A percentile compares a stretch with the other conserved stretches of the same genome.
These are phyloP conservation scores for Aspergillus taichungensis DNA, from an alignment of 495 filamentous ascomycete genomes.

Conservation along the genomic window DNA sequence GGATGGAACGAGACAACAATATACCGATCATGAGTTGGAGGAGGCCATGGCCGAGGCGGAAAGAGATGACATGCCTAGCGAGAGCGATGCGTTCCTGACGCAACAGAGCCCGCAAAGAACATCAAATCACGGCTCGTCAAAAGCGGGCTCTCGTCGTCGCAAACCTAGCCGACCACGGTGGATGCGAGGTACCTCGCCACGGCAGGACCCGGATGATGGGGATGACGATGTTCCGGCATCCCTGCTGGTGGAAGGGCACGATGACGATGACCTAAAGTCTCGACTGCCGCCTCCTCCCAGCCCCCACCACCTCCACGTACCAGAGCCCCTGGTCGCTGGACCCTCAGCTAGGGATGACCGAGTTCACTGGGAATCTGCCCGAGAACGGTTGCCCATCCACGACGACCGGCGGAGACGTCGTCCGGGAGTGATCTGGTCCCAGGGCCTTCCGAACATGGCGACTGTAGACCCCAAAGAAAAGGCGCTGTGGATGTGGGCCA, in stretches of 20 bases:
- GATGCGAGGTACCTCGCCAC: slow-evolving; percentile 21
- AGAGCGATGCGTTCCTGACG: slow-evolving; percentile 38
- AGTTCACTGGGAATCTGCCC: slow-evolving; percentile 59
- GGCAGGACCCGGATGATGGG: slow-evolving; percentile 55
- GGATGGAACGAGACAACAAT: slow-evolving; percentile 55
- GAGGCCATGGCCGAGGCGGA: slow-evolving; percentile 54
- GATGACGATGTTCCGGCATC: slow-evolving; percentile 92
- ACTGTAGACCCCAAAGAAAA: slow-evolving; percentile 63
- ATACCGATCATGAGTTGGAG: slow-evolving; percentile 64
- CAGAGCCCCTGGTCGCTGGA: slow-evolving; percentile 25
- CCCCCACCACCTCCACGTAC: slow-evolving; percentile 22
- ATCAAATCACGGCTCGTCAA: slow-evolving; percentile 7
- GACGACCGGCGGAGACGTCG: slow-evolving; percentile 6
- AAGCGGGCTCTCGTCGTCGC: slow-evolving; percentile 17
- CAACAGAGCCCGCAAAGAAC: slow-evolving; percentile 10
- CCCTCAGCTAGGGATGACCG: slow-evolving; percentile 44
- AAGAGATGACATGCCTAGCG: slow-evolving; percentile 51
- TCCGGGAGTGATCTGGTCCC: slow-evolving; percentile 24
- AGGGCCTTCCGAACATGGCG: slow-evolving; percentile 34
- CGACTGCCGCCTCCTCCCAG: slow-evolving; percentile 28
- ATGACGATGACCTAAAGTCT: slow-evolving; percentile 27
- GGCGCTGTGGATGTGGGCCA: slow-evolving; percentile 94
- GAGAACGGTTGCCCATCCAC: slow-evolving; percentile 48
- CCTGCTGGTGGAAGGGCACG: slow-evolving; percentile 63
- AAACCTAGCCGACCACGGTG: slow-evolving; percentile 26